Evolutionary conservation across 2,329 filamentous ascomycete genomes (phyloP).

Genomic region (Thelonectria olida): DNA sequence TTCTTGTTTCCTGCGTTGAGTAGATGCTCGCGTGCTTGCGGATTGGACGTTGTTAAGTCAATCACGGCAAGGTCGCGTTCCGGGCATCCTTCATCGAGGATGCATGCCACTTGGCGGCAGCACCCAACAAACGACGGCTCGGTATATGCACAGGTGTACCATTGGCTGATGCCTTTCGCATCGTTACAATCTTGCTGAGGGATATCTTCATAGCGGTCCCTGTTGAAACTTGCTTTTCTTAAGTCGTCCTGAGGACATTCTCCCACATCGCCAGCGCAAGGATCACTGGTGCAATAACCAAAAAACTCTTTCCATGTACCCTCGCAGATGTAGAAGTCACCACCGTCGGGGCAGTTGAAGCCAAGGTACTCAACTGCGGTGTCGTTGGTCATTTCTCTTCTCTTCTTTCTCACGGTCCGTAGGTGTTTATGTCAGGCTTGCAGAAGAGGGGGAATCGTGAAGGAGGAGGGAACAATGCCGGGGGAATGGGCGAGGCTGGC

Average conservation of each 20-base stretch:
- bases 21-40: background rate
- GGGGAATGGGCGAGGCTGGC: too few relatives aligned
- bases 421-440: too few relatives aligned
- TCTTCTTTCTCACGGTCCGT: too few relatives aligned
- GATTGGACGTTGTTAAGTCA: background rate
- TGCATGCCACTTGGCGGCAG: conserved; percentile 38
- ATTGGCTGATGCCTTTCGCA: conserved; percentile 20
- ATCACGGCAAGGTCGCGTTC: background rate
- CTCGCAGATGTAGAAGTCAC: conserved; percentile 48
- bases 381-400: background rate
- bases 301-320: conserved; percentile 43
- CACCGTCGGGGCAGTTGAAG: conserved; percentile 40
- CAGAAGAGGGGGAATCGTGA: too few relatives aligned
- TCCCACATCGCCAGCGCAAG: conserved; percentile 36
- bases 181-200: conserved; percentile 41
- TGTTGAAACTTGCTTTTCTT: conserved; percentile 39
- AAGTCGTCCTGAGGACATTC: conserved; percentile 41
- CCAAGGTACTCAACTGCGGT: background rate
- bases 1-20: background rate
- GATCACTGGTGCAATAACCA: conserved; percentile 49
- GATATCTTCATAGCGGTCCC: conserved; percentile 39
- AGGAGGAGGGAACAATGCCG: too few relatives aligned
- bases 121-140: conserved; percentile 49
- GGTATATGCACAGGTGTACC: conserved; percentile 45
- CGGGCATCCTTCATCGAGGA: background rate